phyloP scores from a whole-genome alignment of 768 basidiomycete species.

The Agaricus subrufescens region DNA sequence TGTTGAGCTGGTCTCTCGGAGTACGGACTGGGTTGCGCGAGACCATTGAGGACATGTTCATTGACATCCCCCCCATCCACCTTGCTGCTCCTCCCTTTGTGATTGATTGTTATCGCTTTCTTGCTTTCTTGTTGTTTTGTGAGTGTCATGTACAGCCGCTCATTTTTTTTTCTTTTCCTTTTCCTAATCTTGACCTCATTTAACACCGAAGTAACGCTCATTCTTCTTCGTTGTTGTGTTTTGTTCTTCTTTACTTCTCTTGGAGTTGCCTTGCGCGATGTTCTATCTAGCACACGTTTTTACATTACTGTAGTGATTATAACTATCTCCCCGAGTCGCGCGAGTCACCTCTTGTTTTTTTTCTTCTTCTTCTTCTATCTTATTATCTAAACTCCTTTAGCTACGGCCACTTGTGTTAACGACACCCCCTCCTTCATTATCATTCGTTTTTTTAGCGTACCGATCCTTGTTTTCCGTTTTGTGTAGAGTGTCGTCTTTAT shows the following conservation, averaged over 20 bases:
- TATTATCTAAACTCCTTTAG: slow-evolving; percentile 2
- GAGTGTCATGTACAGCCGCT: background rate
- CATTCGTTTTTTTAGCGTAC: background rate
- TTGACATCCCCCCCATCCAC: slow-evolving; percentile 6
- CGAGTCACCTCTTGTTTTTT: slow-evolving; percentile 4
- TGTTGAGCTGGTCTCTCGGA: slow-evolving; percentile 79
- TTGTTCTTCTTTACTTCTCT: background rate
- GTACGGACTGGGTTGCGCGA: slow-evolving; percentile 81
- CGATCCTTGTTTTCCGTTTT: too few relatives aligned
- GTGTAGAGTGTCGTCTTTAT: too few relatives aligned
- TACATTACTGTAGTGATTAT: slow-evolving; percentile 12
- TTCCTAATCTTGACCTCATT: slow-evolving; percentile 3
- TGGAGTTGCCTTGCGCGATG: background rate
- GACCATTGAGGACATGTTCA: slow-evolving; percentile 32
- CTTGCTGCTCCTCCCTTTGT: slow-evolving; percentile 5
- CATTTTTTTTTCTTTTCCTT: slow-evolving; percentile 8
- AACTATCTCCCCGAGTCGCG: slow-evolving; percentile 7
- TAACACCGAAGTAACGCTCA: background rate
- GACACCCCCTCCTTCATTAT: background rate
- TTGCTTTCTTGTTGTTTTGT: slow-evolving; percentile 2
- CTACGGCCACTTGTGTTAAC: background rate
- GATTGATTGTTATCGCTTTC: slow-evolving; percentile 9
- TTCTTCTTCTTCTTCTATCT: slow-evolving; percentile 2
- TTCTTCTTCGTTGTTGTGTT: background rate
- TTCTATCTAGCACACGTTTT: slow-evolving; percentile 10